phyloP scores from a whole-genome alignment of 257 asterid genomes.

The Rhazya stricta region DNA sequence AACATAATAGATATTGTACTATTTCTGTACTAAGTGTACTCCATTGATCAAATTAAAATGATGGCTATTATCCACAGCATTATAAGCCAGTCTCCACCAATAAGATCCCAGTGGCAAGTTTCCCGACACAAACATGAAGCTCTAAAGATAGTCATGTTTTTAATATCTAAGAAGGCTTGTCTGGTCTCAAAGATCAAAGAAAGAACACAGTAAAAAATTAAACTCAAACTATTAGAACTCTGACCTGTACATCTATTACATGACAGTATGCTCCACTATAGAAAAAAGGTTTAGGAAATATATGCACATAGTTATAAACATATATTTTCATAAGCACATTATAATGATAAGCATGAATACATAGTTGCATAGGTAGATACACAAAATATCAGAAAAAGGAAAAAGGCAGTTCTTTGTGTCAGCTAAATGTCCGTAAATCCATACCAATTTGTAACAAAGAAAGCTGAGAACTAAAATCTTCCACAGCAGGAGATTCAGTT shows the following conservation, averaged over 20 bases:
- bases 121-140: background rate
- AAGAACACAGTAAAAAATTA: background rate
- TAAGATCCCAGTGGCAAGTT: background rate
- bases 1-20: background rate
- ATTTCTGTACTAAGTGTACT: background rate
- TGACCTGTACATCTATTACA: background rate
- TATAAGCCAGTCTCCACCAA: background rate
- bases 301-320: background rate
- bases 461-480: slow-evolving; percentile 84
- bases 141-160: background rate
- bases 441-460: slow-evolving; percentile 88
- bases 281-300: background rate
- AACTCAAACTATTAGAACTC: background rate
- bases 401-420: slow-evolving; percentile 7
- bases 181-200: background rate
- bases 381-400: slow-evolving; percentile 11
- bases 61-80: background rate
- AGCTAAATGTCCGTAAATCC: slow-evolving; percentile 14
- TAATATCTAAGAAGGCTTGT: background rate
- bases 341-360: background rate
- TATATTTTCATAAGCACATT: background rate
- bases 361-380: background rate
- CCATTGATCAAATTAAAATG: background rate
- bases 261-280: background rate
- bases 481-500: slow-evolving; percentile 71